Evolutionary conservation across 352 stramenopile genomes (phyloP).

Genomic region (Phytophthora melonis): DNA sequence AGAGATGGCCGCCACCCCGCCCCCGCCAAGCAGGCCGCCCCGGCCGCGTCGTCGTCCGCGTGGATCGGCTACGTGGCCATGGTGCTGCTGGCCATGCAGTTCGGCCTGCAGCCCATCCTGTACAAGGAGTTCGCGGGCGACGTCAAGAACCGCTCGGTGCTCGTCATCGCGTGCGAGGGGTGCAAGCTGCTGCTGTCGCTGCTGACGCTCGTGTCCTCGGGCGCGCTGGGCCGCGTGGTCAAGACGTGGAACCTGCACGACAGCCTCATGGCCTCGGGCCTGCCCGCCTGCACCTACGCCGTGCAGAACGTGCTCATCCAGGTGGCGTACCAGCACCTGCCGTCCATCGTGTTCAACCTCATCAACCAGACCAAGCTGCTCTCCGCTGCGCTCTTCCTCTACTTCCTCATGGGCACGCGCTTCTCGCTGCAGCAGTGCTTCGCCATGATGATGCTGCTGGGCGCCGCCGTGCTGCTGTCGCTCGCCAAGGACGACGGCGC

Average conservation of each 20-base stretch:
- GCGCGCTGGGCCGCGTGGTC: constrained; percentile 36
- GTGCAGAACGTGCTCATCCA: constrained; percentile 91
- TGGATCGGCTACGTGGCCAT: constrained; percentile 61
- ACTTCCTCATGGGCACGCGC: constrained; percentile 73
- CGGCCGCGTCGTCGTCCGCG: constrained; percentile 7
- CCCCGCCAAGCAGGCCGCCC: constrained; percentile 4
- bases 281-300: constrained; percentile 87
- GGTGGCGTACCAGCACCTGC: constrained; percentile 82
- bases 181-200: constrained; percentile 77
- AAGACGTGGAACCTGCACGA: constrained; percentile 72
- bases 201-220: constrained; percentile 53
- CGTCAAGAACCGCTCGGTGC: constrained; percentile 61
- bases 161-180: constrained; percentile 81
- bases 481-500: constrained; percentile 55
- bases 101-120: constrained; percentile 84
- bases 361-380: constrained; percentile 91
- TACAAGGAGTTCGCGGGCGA: constrained; percentile 80
- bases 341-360: constrained; percentile 88
- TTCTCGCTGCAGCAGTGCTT: constrained; percentile 79
- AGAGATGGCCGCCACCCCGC: constrained; percentile 21
- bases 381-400: constrained; percentile 85
- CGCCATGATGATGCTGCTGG: constrained; percentile 77
- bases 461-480: constrained; percentile 74
- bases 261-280: constrained; percentile 69
- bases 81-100: constrained; percentile 80